Evolutionary conservation across 2,329 filamentous ascomycete species (phyloP).

Genomic region (Trichophyton schoenleinii): DNA sequence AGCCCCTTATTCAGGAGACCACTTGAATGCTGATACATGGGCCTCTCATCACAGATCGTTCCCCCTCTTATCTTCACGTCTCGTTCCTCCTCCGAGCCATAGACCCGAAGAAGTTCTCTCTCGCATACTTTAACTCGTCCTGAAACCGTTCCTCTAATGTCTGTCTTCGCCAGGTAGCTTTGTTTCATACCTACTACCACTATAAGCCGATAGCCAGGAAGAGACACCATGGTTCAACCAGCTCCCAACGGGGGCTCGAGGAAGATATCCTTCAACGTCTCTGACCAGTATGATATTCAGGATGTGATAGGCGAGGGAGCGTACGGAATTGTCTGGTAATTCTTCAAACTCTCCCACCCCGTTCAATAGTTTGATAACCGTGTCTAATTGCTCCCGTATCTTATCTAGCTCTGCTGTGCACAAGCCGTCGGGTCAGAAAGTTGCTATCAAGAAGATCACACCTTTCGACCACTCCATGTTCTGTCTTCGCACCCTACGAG

Average conservation of each 20-base stretch:
- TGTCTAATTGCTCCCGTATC: not conserved
- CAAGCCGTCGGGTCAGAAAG: conserved; percentile 95
- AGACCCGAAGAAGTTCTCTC: not conserved
- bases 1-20: not conserved
- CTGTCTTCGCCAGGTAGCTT: not conserved
- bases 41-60: not conserved
- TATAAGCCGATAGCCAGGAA: not conserved
- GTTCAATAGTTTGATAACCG: not conserved
- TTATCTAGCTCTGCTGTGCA: conserved; percentile 73
- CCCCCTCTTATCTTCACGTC: not conserved
- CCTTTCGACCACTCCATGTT: conserved; percentile 99
- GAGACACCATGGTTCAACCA: conserved; percentile 32
- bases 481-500: conserved; percentile 85
- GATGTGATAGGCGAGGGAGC: conserved; percentile 98
- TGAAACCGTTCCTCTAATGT: not conserved
- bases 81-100: not conserved
- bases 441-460: conserved; percentile 99
- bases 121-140: not conserved
- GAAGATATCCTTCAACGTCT: conserved; percentile 99
- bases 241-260: conserved; percentile 47
- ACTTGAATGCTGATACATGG: not conserved
- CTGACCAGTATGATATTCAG: conserved; percentile 98
- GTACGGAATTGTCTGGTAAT: conserved; percentile 95
- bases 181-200: not conserved
- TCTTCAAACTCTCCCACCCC: conserved; percentile 12